phyloP scores from a whole-genome alignment of 768 basidiomycete species.

The Collybia sordida region DNA sequence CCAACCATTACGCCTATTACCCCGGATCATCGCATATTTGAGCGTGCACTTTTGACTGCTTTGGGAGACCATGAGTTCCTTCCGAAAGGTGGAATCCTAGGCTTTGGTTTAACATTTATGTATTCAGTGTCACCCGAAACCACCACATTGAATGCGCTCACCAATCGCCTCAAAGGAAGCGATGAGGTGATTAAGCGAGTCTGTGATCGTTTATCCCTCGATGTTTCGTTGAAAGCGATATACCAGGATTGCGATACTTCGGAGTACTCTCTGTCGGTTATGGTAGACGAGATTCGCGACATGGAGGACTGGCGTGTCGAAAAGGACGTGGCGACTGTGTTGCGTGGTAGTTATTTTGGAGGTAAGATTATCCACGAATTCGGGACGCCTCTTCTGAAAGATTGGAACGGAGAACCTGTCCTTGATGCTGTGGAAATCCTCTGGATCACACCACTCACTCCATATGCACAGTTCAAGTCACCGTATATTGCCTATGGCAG shows the following conservation, averaged over 20 bases:
- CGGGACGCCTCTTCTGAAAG: background rate
- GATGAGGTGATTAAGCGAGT: slow-evolving; percentile 23
- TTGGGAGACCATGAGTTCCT: slow-evolving; percentile 32
- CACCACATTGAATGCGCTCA: background rate
- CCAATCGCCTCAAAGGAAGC: slow-evolving; percentile 23
- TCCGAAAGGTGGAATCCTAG: slow-evolving; percentile 36
- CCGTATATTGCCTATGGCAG: slow-evolving; percentile 23
- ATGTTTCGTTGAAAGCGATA: slow-evolving; percentile 17
- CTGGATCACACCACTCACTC: slow-evolving; percentile 13
- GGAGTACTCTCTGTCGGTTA: background rate
- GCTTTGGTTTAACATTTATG: slow-evolving; percentile 35
- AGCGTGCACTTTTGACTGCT: slow-evolving; percentile 19
- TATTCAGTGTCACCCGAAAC: slow-evolving; percentile 27
- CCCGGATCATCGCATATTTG: slow-evolving; percentile 9
- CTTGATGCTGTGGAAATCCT: background rate
- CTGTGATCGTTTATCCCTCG: slow-evolving; percentile 15
- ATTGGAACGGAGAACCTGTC: background rate
- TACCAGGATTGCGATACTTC: slow-evolving; percentile 9
- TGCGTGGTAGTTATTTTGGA: background rate
- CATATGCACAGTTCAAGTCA: slow-evolving; percentile 5
- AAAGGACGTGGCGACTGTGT: background rate
- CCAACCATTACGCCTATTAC: slow-evolving; percentile 5
- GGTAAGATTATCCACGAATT: slow-evolving; percentile 3
- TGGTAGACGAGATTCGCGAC: background rate
- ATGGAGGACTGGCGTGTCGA: background rate